Conservation (phyloP, 1,284 basidiomycete genomes). For the Prillingera fragicola region DNA sequence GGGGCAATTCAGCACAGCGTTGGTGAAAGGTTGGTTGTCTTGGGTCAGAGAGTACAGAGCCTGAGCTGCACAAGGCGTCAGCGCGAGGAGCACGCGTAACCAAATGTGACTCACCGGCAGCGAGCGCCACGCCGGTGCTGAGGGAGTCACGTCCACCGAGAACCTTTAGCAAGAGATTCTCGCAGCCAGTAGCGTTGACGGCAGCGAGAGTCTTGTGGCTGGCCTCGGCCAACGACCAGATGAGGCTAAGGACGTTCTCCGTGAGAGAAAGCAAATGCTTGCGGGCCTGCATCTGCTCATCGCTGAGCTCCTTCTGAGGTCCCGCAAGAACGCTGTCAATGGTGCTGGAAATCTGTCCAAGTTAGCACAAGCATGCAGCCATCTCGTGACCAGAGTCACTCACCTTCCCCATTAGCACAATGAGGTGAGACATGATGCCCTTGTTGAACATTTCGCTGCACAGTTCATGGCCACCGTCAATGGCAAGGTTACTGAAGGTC, state of each 20-base stretch:
- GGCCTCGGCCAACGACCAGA: conserved; percentile 81
- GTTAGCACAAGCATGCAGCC: conserved; percentile 8
- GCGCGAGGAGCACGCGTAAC: not conserved
- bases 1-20: conserved; percentile 59
- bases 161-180: conserved; percentile 79
- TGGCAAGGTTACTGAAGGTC: conserved; percentile 74
- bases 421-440: conserved; percentile 63
- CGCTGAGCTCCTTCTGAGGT: conserved; percentile 37
- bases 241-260: conserved; percentile 80
- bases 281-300: conserved; percentile 57
- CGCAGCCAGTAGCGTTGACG: conserved; percentile 69
- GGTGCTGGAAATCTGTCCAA: conserved; percentile 61
- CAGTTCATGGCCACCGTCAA: conserved; percentile 88
- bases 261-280: conserved; percentile 77
- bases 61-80: conserved; percentile 57
- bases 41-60: conserved; percentile 85
- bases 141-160: conserved; percentile 62
- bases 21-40: conserved; percentile 67
- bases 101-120: conserved; percentile 59
- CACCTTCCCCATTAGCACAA: conserved; percentile 41
- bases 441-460: conserved; percentile 97
- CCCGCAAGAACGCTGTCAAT: conserved; percentile 61
- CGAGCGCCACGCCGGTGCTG: conserved; percentile 62
- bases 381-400: conserved; percentile 1
- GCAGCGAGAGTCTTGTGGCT: conserved; percentile 83